Evolutionary conservation across 345 rosid genomes (phyloP), one percentile per base, ranked within the genome.

Genomic region (Arabidopsis suecica): DNA sequence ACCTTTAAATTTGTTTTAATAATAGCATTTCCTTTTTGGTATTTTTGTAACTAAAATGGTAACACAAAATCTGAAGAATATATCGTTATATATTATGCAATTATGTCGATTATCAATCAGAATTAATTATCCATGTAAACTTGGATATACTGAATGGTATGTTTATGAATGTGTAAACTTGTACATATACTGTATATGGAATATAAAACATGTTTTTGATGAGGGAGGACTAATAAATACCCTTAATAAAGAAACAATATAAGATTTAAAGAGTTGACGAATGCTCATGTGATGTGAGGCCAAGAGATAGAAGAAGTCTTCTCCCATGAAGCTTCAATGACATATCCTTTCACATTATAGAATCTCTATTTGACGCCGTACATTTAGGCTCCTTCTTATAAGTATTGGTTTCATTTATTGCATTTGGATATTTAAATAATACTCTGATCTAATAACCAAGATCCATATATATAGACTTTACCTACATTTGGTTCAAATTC

Each of bases 291-390:
- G 78, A 78, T 72, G 69, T 59, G 67, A 50, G 62, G 62, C 54
- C 34, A 74, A 38, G 42, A 57, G 36, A 65, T 55, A 58, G 65
- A 71, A 71, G 68, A 72, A 72, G 81, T 78, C 78, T 67, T 72
- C 70, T 72, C 50, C 42, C 66, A 85, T 79, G 88, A 85, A 86
- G 82, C 91, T 85, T 86, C 89, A 86, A 82, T 22, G 78, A 77
- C 58, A 63, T 75, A 40, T 47, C 59, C 61, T 54, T 59, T 69
- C 81, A 78, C 74, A 54, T 47, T 71, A 54, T 36, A 65, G 63
- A 69, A 62, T 65, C 78, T 72, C 69, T 67, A 53, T 53, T 78
- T 67, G 69, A 65, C 76, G 79, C 91, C 86, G 88, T 73, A 77
- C 75, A 66, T 81, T 74, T 73, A 82, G 86, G 77, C 61, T 71